A percentile compares a stretch with the other conserved stretches of the same genome.
These are phyloP conservation scores for Boletellus dicymbophilus DNA, from an alignment of 1,284 basidiomycete genomes.

Conservation along the genomic window DNA sequence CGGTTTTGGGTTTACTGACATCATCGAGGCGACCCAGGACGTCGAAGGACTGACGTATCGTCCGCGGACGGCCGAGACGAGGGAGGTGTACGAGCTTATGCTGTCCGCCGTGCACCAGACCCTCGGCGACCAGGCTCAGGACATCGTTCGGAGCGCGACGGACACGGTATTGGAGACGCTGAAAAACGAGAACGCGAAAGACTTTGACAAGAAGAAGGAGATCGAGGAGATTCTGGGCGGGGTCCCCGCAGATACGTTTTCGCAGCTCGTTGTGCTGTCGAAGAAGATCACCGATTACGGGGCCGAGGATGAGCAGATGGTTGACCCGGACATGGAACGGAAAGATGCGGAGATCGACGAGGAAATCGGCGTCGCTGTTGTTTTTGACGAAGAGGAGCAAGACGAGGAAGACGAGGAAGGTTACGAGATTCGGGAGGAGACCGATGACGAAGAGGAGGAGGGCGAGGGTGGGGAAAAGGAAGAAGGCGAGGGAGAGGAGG, in stretches of 20 bases:
- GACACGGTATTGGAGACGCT: constrained; percentile 90
- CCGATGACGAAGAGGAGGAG: constrained; percentile 75
- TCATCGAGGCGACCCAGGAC: constrained; percentile 91
- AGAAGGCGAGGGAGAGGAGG: constrained; percentile 44
- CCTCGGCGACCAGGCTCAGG: constrained; percentile 94
- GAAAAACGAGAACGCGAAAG: constrained; percentile 90
- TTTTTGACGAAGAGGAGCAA: constrained; percentile 95
- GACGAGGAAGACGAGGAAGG: constrained; percentile 90
- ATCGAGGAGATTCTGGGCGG: constrained; percentile 81
- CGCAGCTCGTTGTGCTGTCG: constrained; percentile 83
- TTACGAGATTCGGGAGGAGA: constrained; percentile 78
- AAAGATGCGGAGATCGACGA: constrained; percentile 88
- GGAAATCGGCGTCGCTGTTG: constrained; percentile 92
- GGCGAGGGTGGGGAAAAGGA: constrained; percentile 48
- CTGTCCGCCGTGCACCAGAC: constrained; percentile 80
- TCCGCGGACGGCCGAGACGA: constrained; percentile 91
- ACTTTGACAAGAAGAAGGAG: constrained; percentile 98
- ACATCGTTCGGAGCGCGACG: constrained; percentile 93
- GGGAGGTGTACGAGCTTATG: constrained; percentile 94
- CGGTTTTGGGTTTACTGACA: constrained; percentile 81
- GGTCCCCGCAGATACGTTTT: constrained; percentile 78
- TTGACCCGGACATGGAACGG: constrained; percentile 73
- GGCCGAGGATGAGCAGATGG: constrained; percentile 79
- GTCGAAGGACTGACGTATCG: constrained; percentile 93
- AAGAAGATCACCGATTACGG: constrained; percentile 99